Evolutionary conservation across 2,329 filamentous ascomycete species (phyloP).

Genomic region (Spiromastix sp.): DNA sequence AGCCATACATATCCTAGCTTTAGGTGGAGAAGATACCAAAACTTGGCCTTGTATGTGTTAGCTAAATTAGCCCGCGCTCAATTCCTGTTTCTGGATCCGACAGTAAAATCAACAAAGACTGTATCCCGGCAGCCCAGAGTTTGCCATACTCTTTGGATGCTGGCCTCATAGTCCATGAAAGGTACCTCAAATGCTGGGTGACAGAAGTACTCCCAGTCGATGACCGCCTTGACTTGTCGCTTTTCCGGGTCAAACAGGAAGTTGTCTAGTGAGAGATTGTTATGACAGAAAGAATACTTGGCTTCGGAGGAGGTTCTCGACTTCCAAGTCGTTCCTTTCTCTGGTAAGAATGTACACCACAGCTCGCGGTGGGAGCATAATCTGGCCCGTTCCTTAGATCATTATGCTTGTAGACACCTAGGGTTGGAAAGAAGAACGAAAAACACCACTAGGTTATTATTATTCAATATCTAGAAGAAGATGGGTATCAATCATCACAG

Average conservation of each 20-base stretch:
- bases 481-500: too few relatives aligned
- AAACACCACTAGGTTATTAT: too few relatives aligned
- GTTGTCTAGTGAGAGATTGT: background rate
- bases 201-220: background rate
- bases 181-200: background rate
- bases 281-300: background rate
- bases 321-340: constrained; percentile 2
- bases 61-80: too few relatives aligned
- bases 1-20: too few relatives aligned
- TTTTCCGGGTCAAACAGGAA: background rate
- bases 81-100: constrained; percentile 1
- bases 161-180: background rate
- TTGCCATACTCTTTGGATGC: background rate
- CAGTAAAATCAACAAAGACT: constrained; percentile 1
- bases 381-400: too few relatives aligned
- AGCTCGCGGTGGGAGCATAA: constrained; percentile 4
- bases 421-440: too few relatives aligned
- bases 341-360: background rate
- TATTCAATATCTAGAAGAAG: too few relatives aligned
- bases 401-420: too few relatives aligned
- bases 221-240: background rate
- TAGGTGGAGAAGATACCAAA: too few relatives aligned
- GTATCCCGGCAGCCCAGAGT: constrained; percentile 1
- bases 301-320: constrained; percentile 2
- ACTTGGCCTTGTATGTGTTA: too few relatives aligned